Evolutionary conservation across 2,329 filamentous ascomycete genomes (phyloP).

Genomic region (Ascochyta koolunga): DNA sequence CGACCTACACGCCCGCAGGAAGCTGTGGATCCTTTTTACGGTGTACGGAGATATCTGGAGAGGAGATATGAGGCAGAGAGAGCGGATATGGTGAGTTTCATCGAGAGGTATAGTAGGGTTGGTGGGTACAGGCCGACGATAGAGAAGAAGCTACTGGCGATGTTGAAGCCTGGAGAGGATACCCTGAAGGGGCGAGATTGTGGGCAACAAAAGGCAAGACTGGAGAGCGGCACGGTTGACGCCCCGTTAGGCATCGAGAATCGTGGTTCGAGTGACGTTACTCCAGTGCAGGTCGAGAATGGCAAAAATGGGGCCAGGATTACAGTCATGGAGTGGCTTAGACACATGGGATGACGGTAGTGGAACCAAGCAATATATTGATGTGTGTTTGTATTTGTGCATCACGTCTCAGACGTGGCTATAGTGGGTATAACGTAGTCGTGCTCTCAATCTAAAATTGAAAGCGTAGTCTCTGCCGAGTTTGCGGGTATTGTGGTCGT

Average conservation of each 20-base stretch:
- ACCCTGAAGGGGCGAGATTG: neutral
- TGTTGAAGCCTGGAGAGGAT: neutral
- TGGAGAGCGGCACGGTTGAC: no score
- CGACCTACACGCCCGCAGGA: neutral
- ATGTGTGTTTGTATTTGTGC: neutral
- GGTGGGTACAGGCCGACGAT: slow-evolving; percentile 8
- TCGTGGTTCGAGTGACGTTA: no score
- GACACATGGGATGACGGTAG: neutral
- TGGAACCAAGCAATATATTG: neutral
- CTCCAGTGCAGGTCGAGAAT: no score
- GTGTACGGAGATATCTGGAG: neutral
- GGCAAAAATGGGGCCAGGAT: no score
- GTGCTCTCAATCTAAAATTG: neutral
- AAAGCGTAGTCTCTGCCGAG: neutral
- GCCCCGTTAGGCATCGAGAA: no score
- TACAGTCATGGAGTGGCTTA: neutral
- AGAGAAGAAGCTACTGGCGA: slow-evolving; percentile 1
- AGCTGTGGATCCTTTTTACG: neutral
- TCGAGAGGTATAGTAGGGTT: slow-evolving; percentile 12
- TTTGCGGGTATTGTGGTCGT: neutral
- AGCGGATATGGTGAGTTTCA: slow-evolving; percentile 12
- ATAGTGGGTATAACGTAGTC: slow-evolving; percentile 4
- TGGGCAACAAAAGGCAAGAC: neutral
- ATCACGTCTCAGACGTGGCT: slow-evolving; percentile 8
- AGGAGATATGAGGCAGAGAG: neutral